These are phyloP conservation scores for Cenococcum geophilum DNA, from an alignment of 495 filamentous ascomycete genomes.

Conservation along the genomic window DNA sequence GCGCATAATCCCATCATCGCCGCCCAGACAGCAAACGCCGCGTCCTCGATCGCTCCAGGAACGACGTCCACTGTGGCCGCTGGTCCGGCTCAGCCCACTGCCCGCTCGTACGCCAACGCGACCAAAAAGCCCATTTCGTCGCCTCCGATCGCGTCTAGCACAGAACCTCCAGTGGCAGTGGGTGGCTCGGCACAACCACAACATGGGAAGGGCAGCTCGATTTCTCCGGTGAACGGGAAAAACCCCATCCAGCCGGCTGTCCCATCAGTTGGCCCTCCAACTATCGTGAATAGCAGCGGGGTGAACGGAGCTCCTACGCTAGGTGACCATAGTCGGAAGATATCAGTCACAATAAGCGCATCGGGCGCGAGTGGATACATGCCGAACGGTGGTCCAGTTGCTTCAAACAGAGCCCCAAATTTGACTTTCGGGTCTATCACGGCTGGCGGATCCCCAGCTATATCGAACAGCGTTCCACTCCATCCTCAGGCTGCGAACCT, in stretches of 20 bases:
- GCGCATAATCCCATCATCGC: conserved; percentile 47
- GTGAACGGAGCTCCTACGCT: conserved; percentile 50
- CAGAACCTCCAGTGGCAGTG: conserved; percentile 59
- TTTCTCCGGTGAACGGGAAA: conserved; percentile 79
- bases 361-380: conserved; percentile 66
- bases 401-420: conserved; percentile 52
- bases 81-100: conserved; percentile 55
- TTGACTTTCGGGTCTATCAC: conserved; percentile 68
- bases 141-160: conserved; percentile 65
- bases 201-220: conserved; percentile 75
- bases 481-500: conserved; percentile 50
- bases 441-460: conserved; percentile 60
- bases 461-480: conserved; percentile 54
- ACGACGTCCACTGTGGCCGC: conserved; percentile 55
- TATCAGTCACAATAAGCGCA: conserved; percentile 80
- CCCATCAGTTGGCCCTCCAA: conserved; percentile 44
- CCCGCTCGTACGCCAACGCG: conserved; percentile 62
- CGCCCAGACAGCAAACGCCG: conserved; percentile 51
- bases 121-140: conserved; percentile 65
- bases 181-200: conserved; percentile 58
- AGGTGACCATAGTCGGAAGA: conserved; percentile 71
- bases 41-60: conserved; percentile 55
- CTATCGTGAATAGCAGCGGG: conserved; percentile 62
- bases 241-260: conserved; percentile 63
- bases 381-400: conserved; percentile 65